Percentiles rank a stretch among this genome's conserved stretches.
phyloP scores from a whole-genome alignment of 345 rosid genomes.

The Triadica sebifera region DNA sequence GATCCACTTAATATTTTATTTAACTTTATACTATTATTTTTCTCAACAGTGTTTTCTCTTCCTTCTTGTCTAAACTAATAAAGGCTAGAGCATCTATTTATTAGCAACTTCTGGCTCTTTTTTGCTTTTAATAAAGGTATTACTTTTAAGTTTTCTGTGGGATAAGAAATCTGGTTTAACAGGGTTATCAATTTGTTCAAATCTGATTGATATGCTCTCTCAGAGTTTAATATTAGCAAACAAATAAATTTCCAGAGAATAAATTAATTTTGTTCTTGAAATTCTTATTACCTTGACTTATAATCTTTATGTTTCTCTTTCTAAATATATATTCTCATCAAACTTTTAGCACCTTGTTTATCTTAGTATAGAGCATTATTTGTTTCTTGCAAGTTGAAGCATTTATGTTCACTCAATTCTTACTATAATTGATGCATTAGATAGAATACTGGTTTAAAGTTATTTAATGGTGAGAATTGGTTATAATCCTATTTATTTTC shows the following conservation, averaged over 20 bases:
- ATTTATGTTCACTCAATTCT: too few species aligned
- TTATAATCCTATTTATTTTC: too few species aligned
- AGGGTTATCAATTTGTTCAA: not conserved
- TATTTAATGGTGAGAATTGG: too few species aligned
- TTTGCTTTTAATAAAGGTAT: not conserved
- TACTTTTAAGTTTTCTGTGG: not conserved
- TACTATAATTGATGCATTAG: too few species aligned
- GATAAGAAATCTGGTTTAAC: not conserved
- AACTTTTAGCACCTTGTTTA: too few species aligned
- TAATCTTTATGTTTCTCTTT: too few species aligned
- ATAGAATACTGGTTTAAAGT: too few species aligned
- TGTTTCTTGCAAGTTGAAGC: too few species aligned
- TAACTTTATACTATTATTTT: too few species aligned
- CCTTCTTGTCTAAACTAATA: not conserved
- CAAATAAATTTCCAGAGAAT: not conserved
- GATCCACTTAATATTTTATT: too few species aligned
- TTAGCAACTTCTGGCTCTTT: not conserved
- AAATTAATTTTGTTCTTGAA: not conserved
- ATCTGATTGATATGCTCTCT: not conserved
- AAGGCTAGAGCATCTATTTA: not conserved
- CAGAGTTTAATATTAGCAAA: not conserved
- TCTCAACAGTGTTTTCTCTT: not conserved
- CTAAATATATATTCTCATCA: too few species aligned
- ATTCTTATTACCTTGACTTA: not conserved
- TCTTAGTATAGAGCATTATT: too few species aligned